A percentile compares a stretch with the other conserved stretches of the same genome.
Conservation (phyloP, 164 flowering plant species). For the Chimonanthus salicifolius region DNA sequence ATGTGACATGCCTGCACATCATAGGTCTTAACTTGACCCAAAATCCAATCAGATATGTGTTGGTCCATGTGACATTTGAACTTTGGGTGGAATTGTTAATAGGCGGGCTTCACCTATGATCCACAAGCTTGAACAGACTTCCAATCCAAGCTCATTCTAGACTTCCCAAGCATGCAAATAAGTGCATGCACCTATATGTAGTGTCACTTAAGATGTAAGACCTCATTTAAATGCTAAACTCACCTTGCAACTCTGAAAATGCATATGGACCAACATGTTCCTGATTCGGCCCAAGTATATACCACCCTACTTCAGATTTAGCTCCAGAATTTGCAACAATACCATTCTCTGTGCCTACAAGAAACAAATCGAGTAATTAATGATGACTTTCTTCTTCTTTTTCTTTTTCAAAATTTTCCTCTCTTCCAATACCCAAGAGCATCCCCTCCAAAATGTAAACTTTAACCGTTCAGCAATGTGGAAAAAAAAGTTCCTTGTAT, state of each 20-base stretch:
- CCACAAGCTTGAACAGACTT: neutral
- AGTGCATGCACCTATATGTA: neutral
- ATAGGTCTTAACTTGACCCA: too few relatives aligned
- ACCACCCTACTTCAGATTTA: conserved; percentile 67
- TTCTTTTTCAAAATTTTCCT: neutral
- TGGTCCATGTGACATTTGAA: too few relatives aligned
- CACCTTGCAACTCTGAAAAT: conserved; percentile 70
- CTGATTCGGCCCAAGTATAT: conserved; percentile 69
- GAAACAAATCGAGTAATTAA: neutral
- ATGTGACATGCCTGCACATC: too few relatives aligned
- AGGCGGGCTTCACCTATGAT: too few relatives aligned
- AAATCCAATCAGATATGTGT: too few relatives aligned
- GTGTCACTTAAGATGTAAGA: too few relatives aligned
- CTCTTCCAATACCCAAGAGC: neutral
- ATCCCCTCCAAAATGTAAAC: too few relatives aligned
- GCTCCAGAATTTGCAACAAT: conserved; percentile 1
- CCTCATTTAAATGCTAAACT: conserved; percentile 13
- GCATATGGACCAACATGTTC: conserved; percentile 79
- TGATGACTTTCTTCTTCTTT: neutral
- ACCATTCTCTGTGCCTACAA: conserved; percentile 13
- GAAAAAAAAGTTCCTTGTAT: neutral
- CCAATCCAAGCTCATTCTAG: neutral
- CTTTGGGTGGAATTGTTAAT: too few relatives aligned
- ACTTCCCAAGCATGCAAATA: neutral
- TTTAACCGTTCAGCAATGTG: neutral